Base-by-base conservation (phyloP, 2,329 filamentous ascomycete genomes). In the Colletotrichum sp. region DNA sequence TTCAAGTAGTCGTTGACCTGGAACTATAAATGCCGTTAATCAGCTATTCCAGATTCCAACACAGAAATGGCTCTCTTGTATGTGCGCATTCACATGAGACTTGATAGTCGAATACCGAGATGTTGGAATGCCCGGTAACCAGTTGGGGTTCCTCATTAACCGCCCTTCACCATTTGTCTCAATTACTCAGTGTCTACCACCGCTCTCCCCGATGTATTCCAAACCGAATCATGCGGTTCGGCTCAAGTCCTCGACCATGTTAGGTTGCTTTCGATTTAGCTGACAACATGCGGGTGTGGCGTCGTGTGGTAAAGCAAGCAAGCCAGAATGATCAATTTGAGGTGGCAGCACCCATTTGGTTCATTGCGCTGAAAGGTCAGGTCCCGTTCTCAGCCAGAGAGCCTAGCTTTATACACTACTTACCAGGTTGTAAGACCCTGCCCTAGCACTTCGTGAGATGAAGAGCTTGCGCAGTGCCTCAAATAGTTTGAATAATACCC, bases 261-360 rank as follows among this genome's bases (percentile, higher is more conserved):
- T 0, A n/a, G 2, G 0, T n/a, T 43, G 0, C 18, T 12, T 43
- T 43, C 8, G 8, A 1, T 5, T 43, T n/a, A 43, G 18, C 39
- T n/a, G 39, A 12, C 39, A 12, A 18, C 9, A 10, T 18, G 18
- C 3, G 39, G 39, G 5, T 7, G 9, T 48, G 9, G 5, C 18
- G 18, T n/a, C 5, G 39, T 1, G 18, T 12, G 39, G 39, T 6
- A 12, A 10, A n/a, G 39, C 39, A 6, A 48, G 39, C 39, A 7
- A 48, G 18, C 18, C 9, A 0, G 3, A 6, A 12, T n/a, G 9
- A 48, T 6, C 9, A 48, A 48, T 1, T 48, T 7, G 18, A 48
- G 18, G 18, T 3, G 0, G 39, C 39, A 1, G 16, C 16, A 43
- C 5, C 16, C 0, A 0, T n/a, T 1, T n/a, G 8, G 39, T 39